Evolutionary conservation across 768 basidiomycete genomes (phyloP).

Genomic region (Termitomyces sp.): DNA sequence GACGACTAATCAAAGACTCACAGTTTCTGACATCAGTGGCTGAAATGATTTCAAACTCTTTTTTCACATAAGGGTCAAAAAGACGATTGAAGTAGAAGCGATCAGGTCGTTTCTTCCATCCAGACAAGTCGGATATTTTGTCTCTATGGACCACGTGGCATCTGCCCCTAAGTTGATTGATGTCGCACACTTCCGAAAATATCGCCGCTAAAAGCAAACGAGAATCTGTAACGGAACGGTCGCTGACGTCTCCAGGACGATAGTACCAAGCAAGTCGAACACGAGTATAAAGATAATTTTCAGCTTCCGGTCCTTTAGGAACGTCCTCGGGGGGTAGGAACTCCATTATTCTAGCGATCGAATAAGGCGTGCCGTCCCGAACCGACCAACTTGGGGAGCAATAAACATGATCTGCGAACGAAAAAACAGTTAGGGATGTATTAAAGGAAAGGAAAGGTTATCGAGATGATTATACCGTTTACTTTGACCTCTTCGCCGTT

Average conservation of each 20-base stretch:
- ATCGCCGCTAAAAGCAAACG: conserved; percentile 92
- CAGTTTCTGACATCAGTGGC: conserved; percentile 83
- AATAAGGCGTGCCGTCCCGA: conserved; percentile 93
- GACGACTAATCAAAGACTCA: conserved; percentile 34
- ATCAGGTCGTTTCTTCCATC: conserved; percentile 92
- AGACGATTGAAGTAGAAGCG: conserved; percentile 94
- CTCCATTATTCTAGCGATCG: conserved; percentile 95
- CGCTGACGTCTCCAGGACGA: conserved; percentile 92
- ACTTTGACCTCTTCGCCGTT: conserved; percentile 81
- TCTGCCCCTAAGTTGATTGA: conserved; percentile 86
- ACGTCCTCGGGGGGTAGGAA: conserved; percentile 79
- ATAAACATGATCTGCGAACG: conserved; percentile 84
- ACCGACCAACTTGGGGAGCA: conserved; percentile 90
- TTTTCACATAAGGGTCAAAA: conserved; percentile 97
- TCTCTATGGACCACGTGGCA: conserved; percentile 95
- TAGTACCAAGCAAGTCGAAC: conserved; percentile 96
- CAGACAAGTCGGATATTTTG: conserved; percentile 88
- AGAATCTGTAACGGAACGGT: conserved; percentile 85
- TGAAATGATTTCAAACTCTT: conserved; percentile 94
- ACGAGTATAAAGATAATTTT: conserved; percentile 68
- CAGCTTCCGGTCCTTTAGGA: conserved; percentile 59
- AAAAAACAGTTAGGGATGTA: conserved; percentile 25
- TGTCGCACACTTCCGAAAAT: conserved; percentile 93
- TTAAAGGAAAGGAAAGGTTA: conserved; percentile 10
- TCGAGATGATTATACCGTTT: conserved; percentile 57